Conservation (phyloP, 2,329 filamentous ascomycete genomes). For the Coniochaeta sp. region DNA sequence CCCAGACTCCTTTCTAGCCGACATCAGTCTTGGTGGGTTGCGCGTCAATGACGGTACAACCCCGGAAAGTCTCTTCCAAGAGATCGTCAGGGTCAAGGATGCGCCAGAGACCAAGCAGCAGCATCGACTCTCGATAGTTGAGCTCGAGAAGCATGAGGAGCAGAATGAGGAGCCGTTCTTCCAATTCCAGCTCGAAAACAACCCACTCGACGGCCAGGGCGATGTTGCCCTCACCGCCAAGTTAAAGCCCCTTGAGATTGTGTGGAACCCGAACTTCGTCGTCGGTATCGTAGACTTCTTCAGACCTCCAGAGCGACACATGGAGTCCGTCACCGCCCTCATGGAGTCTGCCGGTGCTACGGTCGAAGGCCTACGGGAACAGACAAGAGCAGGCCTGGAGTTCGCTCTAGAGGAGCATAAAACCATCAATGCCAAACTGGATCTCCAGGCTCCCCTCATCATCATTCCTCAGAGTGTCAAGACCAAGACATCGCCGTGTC, state of each 20-base stretch:
- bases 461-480: conserved; percentile 94
- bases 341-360: conserved; percentile 95
- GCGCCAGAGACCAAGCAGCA: conserved; percentile 46
- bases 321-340: conserved; percentile 94
- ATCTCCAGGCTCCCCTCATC: conserved; percentile 90
- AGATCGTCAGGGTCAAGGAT: conserved; percentile 94
- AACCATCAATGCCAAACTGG: conserved; percentile 91
- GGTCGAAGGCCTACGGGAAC: conserved; percentile 88
- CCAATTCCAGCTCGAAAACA: conserved; percentile 85
- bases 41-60: conserved; percentile 96
- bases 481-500: conserved; percentile 68
- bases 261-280: conserved; percentile 93
- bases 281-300: conserved; percentile 93
- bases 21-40: conserved; percentile 85
- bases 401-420: conserved; percentile 97
- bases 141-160: conserved; percentile 40
- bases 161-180: conserved; percentile 69
- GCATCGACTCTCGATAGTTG: conserved; percentile 43
- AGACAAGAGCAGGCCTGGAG: conserved; percentile 90
- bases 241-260: conserved; percentile 89
- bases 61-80: conserved; percentile 79
- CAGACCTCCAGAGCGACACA: conserved; percentile 89
- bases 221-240: conserved; percentile 88
- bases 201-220: conserved; percentile 85
- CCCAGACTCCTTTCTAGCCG: conserved; percentile 82